Evolutionary conservation across 345 rosid species (phyloP), one percentile per base, ranked within the genome.

Genomic region (Acer campestre): DNA sequence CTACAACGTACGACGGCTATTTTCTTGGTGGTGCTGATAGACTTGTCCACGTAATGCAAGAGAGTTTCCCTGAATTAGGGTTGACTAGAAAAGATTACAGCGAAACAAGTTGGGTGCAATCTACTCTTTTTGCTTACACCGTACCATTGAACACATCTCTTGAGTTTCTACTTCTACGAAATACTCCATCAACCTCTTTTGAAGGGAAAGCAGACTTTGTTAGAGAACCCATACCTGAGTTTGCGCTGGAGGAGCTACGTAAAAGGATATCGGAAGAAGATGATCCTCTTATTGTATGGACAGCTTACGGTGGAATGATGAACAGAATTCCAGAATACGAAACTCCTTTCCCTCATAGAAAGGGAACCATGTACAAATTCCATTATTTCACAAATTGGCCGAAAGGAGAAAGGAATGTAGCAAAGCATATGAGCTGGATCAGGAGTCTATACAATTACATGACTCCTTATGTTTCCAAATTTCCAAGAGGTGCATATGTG

Each of bases 281-380:
- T 2, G n/a, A 18, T 7, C 89, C 94, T 0, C 20, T 87, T 74
- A 83, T 86, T 90, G 86, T 88, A 71, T 90, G 88, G 92, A 90
- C 76, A 10, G 91, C 97, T 4, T 90, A 86, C 22, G 97, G 98
- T 1, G 98, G 97, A 70, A 86, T 82, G 90, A 93, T 87, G 94
- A 77, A 80, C 23, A 79, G 73, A n/a, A 88, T 92, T 67, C 65
- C 86, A 0, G 95, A 82, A 46, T 84, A 90, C 0, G 80, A 69
- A 9, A 88, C 84, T 14, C 91, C 94, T 0, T 92, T 92, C 66
- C 96, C 94, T 10, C 96, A 92, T 78, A 44, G 96, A 58, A 83
- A 70, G 8, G 93, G 97, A 2, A 82, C 40, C 7, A 16, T 83
- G 2, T 92, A 81, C 83, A 90, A 75, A 82, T 80, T 90, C 72